phyloP scores from a whole-genome alignment of 805 yeast genomes.

The Myxozyma sirexii region DNA sequence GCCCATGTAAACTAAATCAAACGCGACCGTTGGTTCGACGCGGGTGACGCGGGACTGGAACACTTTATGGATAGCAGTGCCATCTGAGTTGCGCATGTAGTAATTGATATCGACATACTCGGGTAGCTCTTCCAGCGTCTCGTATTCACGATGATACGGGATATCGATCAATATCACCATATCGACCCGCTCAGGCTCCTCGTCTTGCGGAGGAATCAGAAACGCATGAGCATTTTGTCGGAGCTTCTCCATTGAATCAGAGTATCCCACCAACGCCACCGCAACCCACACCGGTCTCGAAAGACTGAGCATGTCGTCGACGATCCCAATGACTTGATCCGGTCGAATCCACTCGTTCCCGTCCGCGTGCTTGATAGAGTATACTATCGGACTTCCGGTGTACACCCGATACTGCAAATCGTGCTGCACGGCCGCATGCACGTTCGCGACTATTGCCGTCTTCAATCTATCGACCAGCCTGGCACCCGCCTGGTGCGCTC shows the following conservation, averaged over 20 bases:
- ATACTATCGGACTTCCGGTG: slow-evolving; percentile 11
- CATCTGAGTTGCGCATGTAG: slow-evolving; percentile 1
- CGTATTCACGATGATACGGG: slow-evolving; percentile 10
- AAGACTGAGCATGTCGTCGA: slow-evolving; percentile 11
- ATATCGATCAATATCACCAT: slow-evolving; percentile 13
- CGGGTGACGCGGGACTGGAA: slow-evolving; percentile 10
- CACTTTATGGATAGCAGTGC: not conserved
- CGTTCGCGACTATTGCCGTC: slow-evolving; percentile 11
- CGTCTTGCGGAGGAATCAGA: slow-evolving; percentile 7
- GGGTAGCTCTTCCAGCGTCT: slow-evolving; percentile 3
- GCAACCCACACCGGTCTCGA: slow-evolving; percentile 14
- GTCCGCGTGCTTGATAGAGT: slow-evolving; percentile 8
- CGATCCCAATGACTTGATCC: slow-evolving; percentile 11
- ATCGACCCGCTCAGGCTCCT: slow-evolving; percentile 7
- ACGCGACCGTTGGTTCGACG: not conserved
- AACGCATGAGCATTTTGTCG: slow-evolving; percentile 1
- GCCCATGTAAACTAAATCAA: slow-evolving; percentile 10
- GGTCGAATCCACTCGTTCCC: slow-evolving; percentile 10
- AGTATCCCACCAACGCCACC: slow-evolving; percentile 7
- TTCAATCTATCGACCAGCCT: slow-evolving; percentile 9
- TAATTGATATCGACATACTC: slow-evolving; percentile 11
- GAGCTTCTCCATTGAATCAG: not conserved
- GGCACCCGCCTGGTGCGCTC: slow-evolving; percentile 6
- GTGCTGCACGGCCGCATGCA: slow-evolving; percentile 3
- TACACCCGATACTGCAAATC: slow-evolving; percentile 12